phyloP scores from a whole-genome alignment of 2,329 filamentous ascomycete species.

The Zasmidium cellare region DNA sequence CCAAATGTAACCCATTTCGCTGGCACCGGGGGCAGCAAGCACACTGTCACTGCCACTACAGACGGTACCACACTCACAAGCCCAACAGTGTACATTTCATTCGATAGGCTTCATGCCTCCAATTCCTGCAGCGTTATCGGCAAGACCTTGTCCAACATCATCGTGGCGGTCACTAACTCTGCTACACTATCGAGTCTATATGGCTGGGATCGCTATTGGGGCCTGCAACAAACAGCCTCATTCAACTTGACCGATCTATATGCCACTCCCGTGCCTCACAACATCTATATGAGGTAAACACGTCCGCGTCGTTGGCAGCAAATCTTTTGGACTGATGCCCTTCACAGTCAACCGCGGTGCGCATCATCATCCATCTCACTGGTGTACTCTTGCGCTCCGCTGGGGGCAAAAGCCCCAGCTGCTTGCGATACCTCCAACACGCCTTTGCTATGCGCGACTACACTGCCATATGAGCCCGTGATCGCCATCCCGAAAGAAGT shows the following conservation, averaged over 20 bases:
- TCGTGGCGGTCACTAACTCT: conserved; percentile 19
- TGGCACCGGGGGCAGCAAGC: conserved; percentile 3
- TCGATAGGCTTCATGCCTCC: conserved; percentile 19
- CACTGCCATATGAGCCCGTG: conserved; percentile 14
- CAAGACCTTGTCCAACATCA: conserved; percentile 12
- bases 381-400: conserved; percentile 1
- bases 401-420: not conserved
- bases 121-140: conserved; percentile 22
- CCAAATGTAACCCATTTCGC: not conserved
- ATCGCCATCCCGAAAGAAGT: conserved; percentile 15
- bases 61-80: conserved; percentile 19
- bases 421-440: not conserved
- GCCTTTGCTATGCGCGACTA: conserved; percentile 4
- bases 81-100: conserved; percentile 27
- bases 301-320: no score
- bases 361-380: conserved; percentile 5
- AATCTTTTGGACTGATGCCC: no score
- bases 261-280: conserved; percentile 17
- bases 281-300: conserved; percentile 9
- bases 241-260: conserved; percentile 22
- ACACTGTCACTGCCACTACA: conserved; percentile 10
- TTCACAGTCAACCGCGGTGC: conserved; percentile 12
- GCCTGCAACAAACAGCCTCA: conserved; percentile 2
- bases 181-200: conserved; percentile 18
- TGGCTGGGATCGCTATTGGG: conserved; percentile 4